Conservation (phyloP, 768 basidiomycete species). For the Kondoa malvinella region DNA sequence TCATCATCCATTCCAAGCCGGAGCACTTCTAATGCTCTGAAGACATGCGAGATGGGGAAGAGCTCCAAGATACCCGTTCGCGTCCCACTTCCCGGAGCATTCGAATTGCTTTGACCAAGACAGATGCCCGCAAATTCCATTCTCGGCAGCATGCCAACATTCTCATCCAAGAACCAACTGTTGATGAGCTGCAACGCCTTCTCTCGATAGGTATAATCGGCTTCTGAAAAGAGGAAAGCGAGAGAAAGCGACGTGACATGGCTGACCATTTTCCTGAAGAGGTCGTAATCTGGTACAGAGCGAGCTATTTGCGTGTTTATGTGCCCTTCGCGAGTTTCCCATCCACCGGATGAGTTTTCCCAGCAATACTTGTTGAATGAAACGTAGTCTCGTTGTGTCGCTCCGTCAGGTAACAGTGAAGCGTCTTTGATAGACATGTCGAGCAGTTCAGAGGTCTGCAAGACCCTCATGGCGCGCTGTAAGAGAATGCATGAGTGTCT, state of each 20-base stretch:
- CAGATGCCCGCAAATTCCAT: not conserved
- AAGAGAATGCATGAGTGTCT: not conserved
- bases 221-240: not conserved
- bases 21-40: not conserved
- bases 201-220: not conserved
- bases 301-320: not conserved
- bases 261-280: not conserved
- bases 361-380: not conserved
- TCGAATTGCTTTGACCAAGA: not conserved
- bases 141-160: not conserved
- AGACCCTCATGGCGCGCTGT: not conserved
- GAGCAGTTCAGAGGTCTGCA: not conserved
- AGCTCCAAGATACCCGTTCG: not conserved
- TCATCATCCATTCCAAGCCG: not conserved
- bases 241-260: not conserved
- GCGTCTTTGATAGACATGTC: not conserved
- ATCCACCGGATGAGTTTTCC: not conserved
- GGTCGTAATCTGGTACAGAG: not conserved
- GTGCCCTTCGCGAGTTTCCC: not conserved
- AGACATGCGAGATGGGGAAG: not conserved
- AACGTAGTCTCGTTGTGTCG: not conserved
- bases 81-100: not conserved
- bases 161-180: not conserved
- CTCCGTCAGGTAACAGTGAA: not conserved
- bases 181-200: not conserved